phyloP scores from a whole-genome alignment of 495 filamentous ascomycete species.

The Hypoxylon trugodes region DNA sequence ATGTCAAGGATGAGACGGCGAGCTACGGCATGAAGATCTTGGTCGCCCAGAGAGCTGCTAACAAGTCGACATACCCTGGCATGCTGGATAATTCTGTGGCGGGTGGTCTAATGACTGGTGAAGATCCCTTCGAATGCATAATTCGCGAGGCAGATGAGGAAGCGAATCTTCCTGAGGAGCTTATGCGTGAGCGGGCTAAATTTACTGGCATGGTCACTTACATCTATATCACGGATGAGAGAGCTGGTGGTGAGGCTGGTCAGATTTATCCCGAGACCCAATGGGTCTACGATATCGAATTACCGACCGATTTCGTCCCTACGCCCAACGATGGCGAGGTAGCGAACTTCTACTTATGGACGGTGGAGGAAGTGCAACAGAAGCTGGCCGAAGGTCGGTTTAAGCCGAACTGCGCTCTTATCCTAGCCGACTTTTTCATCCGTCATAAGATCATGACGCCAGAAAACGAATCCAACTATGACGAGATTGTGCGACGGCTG shows the following conservation, averaged over 20 bases:
- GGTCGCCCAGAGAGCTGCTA: conserved; percentile 77
- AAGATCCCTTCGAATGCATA: conserved; percentile 78
- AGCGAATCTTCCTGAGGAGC: conserved; percentile 76
- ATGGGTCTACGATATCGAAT: conserved; percentile 89
- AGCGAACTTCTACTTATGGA: conserved; percentile 80
- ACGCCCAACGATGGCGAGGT: conserved; percentile 88
- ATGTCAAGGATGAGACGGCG: conserved; percentile 61
- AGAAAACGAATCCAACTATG: conserved; percentile 83
- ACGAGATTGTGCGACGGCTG: conserved; percentile 76
- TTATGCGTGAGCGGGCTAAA: conserved; percentile 68
- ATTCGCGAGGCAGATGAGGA: conserved; percentile 90
- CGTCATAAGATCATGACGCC: conserved; percentile 81
- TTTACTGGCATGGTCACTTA: conserved; percentile 81
- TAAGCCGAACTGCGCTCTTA: conserved; percentile 91
- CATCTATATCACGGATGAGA: conserved; percentile 78
- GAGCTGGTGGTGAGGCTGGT: conserved; percentile 85
- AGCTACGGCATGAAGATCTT: conserved; percentile 75
- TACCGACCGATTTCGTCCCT: conserved; percentile 71
- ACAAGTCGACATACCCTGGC: conserved; percentile 83
- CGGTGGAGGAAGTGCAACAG: conserved; percentile 75
- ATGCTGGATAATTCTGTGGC: conserved; percentile 97
- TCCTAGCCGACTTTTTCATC: conserved; percentile 90
- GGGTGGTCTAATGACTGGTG: conserved; percentile 83
- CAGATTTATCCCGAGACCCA: conserved; percentile 90
- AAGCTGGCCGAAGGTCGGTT: conserved; percentile 77